Evolutionary conservation across 495 filamentous ascomycete species (phyloP), one percentile per base, ranked within the genome.

Genomic region (Hypoxylon subgilvum): DNA sequence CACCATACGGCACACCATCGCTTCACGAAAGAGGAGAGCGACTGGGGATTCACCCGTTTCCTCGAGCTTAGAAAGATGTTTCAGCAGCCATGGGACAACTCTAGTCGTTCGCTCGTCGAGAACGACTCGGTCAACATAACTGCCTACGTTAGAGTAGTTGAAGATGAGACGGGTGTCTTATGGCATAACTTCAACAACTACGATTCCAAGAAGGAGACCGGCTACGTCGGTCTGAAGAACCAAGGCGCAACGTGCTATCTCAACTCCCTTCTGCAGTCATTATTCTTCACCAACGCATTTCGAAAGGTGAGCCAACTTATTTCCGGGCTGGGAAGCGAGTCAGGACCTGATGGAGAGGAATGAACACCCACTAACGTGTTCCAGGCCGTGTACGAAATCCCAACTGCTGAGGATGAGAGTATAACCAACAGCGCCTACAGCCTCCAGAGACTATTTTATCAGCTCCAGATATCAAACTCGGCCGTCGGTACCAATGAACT

Each of bases 131-230:
- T 88, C 41, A 93, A 89, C 61, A 79, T 97, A 60, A 96, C 92
- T 1, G 94, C 92, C 41, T 99, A 96, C 67, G 89, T 99, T 41
- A 84, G 93, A 38, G 84, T 96, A 40, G 86, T 96, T 35, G 96
- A 97, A 73, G 94, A 99, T 70, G 94, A 96, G 23, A 99, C 94
- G 2, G 94, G 94, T 45, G 94, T 99, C n/a, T 73, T 99, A 56
- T 99, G 94, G 94, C 94, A 99, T 73, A 97, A 90, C 74, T 97
- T 99, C 75, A 83, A 88, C 63, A 95, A 97, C 76, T 98, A 98
- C 66, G 94, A 99, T 67, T 97, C 95, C 13, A 99, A 97, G 76
- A 96, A 93, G 69, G 92, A 96, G 76, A 99, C 94, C 9, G 94
- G 92, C 35, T 96, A 90, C 81, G 94, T 99, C 34, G 94, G 94